Percentiles rank a stretch among this genome's conserved stretches.
Evolutionary conservation across 2,329 filamentous ascomycete genomes (phyloP).

Genomic region (Fusarium begoniae): DNA sequence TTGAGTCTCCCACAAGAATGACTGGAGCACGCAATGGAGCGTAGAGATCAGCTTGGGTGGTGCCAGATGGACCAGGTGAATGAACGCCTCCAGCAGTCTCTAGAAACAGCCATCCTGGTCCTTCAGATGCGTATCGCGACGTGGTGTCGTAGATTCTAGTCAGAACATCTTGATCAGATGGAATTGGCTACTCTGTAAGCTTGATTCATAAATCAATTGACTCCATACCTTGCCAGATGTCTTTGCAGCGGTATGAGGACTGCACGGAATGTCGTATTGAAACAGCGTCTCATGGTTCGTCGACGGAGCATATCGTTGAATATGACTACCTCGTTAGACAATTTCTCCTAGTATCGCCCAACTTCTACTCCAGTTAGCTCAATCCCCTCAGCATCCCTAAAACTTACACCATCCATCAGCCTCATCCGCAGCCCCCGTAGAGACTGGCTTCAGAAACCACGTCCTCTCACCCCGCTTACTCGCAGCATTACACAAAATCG

Average conservation of each 20-base stretch:
- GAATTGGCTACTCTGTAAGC: slow-evolving; percentile 52
- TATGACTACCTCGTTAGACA: slow-evolving; percentile 61
- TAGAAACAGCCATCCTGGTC: slow-evolving; percentile 71
- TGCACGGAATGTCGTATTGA: slow-evolving; percentile 78
- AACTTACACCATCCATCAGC: slow-evolving; percentile 72
- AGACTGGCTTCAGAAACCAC: slow-evolving; percentile 82
- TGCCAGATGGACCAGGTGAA: slow-evolving; percentile 80
- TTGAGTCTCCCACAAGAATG: slow-evolving; percentile 77
- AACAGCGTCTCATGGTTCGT: slow-evolving; percentile 66
- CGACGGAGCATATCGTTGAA: slow-evolving; percentile 65
- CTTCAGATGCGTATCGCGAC: slow-evolving; percentile 52
- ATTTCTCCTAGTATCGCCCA: rapidly evolving
- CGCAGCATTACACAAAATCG: slow-evolving; percentile 73
- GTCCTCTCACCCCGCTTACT: slow-evolving; percentile 58
- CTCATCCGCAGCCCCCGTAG: slow-evolving; percentile 75
- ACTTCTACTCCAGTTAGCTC: slow-evolving; percentile 24
- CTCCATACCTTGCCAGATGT: slow-evolving; percentile 52
- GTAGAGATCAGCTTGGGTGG: slow-evolving; percentile 81
- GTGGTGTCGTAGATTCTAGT: slow-evolving; percentile 52
- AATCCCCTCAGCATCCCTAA: rapidly evolving
- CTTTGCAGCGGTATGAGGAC: slow-evolving; percentile 77
- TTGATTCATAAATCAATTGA: rapidly evolving
- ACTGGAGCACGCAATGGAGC: slow-evolving; percentile 77
- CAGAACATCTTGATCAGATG: slow-evolving; percentile 62
- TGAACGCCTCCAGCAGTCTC: slow-evolving; percentile 87